Base-by-base conservation (phyloP, 2,329 filamentous ascomycete species). In the Escovopsis sp. region DNA sequence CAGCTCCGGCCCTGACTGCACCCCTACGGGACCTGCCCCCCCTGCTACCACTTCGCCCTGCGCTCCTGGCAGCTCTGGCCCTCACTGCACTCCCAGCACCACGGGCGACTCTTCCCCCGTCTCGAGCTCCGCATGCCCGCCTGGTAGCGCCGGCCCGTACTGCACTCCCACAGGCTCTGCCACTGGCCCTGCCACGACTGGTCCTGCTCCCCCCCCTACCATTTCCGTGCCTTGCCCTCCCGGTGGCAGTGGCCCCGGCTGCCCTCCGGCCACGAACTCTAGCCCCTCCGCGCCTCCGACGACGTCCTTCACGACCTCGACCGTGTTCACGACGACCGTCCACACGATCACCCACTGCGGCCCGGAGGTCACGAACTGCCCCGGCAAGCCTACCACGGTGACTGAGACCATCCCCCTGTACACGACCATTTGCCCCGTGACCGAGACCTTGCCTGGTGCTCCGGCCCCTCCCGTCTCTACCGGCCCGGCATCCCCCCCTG, bases 291-390 rank as follows among this genome's bases (percentile, higher is more conserved):
- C 23, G 23, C 38, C 38, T 12, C 57, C 55, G 28, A 51, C 57
- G 39, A 58, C 58, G 4, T 41, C 50, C 32, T 62, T 58, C 49
- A 51, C 56, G 43, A 62, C 60, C 38, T 59, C 56, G 28, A 57
- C 58, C 32, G 53, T 63, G 26, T 61, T 56, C 53, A 55, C 53
- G 42, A 61, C 57, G 33, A 48, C 47, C 12, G 48, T 70, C 49
- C 62, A 66, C 48, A 74, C 71, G 52, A 62, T 74, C 59, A 75
- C 68, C 52, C 45, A 50, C 43, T 77, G 73, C 59, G 64, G 62
- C 15, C 48, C 57, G 2, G 49, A 51, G 23, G 55, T 59, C 42
- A 54, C 53, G 12, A 43, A 59, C 55, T 63, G 60, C 50, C 37
- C 37, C 4, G 48, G 18, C 45, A 48, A 30, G 49, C 52, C 33